Percentiles rank a stretch among this genome's conserved stretches.
Evolutionary conservation across 306 rosid species (phyloP).

Genomic region (Trichosanthes truncata): DNA sequence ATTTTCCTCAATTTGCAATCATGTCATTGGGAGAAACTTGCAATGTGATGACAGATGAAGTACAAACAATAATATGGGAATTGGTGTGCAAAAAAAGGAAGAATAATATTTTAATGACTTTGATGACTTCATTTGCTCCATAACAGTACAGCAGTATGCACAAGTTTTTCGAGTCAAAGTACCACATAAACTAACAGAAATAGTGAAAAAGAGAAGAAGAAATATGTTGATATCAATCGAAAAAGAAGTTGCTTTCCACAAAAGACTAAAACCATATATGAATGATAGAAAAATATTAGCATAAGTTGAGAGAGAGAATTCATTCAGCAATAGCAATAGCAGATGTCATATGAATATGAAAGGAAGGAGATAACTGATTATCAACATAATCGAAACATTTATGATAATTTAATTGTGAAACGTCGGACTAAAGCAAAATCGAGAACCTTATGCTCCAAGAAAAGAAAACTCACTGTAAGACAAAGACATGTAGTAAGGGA

Average conservation of each 20-base stretch:
- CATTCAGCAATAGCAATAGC: neutral
- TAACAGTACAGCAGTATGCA: neutral
- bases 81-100: neutral
- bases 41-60: neutral
- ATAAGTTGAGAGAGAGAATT: neutral
- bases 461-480: slow-evolving; percentile 6
- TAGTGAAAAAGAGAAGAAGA: neutral
- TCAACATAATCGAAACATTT: neutral
- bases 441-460: slow-evolving; percentile 4
- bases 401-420: neutral
- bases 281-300: neutral
- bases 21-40: neutral
- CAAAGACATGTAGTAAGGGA: slow-evolving; percentile 1
- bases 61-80: neutral
- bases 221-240: neutral
- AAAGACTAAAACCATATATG: neutral
- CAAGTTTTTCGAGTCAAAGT: neutral
- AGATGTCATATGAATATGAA: neutral
- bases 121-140: neutral
- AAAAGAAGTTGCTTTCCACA: neutral
- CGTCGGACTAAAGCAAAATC: neutral
- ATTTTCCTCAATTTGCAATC: neutral
- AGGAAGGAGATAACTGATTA: neutral
- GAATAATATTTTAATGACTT: neutral
- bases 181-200: neutral